A percentile compares a stretch with the other conserved stretches of the same genome.
These are phyloP conservation scores for Madurella mycetomatis DNA, from an alignment of 2,329 filamentous ascomycete genomes.

Conservation along the genomic window DNA sequence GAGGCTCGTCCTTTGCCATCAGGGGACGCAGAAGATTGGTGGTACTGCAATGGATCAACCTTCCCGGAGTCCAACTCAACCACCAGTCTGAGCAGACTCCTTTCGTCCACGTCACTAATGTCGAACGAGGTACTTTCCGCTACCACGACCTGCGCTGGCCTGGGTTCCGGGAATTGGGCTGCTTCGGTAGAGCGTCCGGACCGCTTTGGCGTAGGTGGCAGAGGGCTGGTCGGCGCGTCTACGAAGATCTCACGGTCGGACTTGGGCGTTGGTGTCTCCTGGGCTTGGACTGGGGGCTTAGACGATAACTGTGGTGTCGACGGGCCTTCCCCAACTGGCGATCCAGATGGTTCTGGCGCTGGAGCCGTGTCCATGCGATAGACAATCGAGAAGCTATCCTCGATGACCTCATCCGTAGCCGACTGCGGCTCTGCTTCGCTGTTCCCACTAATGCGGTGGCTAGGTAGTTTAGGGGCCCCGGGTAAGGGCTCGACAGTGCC, in stretches of 20 bases:
- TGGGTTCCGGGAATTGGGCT: conserved; percentile 8
- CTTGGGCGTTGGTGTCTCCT: conserved; percentile 35
- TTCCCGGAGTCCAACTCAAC: conserved; percentile 46
- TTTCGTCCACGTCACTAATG: conserved; percentile 43
- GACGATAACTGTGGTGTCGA: conserved; percentile 21
- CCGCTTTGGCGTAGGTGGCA: conserved; percentile 27
- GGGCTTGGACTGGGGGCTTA: conserved; percentile 20
- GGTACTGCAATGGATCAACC: conserved; percentile 28
- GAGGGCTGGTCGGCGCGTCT: conserved; percentile 45
- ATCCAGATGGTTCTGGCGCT: not conserved
- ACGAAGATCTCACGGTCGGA: conserved; percentile 46
- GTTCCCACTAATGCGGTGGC: conserved; percentile 1
- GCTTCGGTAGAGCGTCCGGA: conserved; percentile 23
- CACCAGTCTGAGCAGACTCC: conserved; percentile 44
- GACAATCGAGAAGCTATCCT: conserved; percentile 21
- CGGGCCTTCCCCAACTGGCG: conserved; percentile 1
- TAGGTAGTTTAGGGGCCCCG: conserved; percentile 9
- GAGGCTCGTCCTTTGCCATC: conserved; percentile 23
- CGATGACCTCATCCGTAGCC: conserved; percentile 19
- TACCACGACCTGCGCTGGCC: not conserved
- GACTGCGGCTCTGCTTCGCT: conserved; percentile 7
- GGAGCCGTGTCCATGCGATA: not conserved
- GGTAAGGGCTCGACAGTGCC: conserved; percentile 21
- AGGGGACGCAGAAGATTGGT: conserved; percentile 28
- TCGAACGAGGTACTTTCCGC: conserved; percentile 33